Evolutionary conservation across 495 filamentous ascomycete species (phyloP), one percentile per base, ranked within the genome.

Genomic region (Tuber borchii): DNA sequence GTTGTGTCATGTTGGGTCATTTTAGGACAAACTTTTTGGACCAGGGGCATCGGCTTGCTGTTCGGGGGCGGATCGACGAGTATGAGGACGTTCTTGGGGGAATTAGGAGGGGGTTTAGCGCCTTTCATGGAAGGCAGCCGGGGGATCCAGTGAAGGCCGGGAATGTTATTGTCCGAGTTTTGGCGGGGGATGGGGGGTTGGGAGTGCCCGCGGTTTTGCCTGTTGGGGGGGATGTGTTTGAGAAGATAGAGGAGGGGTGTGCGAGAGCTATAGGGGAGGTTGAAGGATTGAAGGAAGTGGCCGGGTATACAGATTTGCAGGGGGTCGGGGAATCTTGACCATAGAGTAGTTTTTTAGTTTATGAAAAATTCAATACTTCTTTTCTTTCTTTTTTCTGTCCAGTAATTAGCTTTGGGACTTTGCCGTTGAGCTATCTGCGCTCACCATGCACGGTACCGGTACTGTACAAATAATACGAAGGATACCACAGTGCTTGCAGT

Each of bases 1-100:
- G 82, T 19, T 75, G 82, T 16, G 73, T 89, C 43, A 86, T 88
- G 84, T 86, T 86, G 37, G 86, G 87, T 1, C 73, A 74, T 51
- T 76, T 76, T 44, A 45, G 74, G 74, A 76, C 71, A 1, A 31
- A 0, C 10, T 76, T 76, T n/a, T 75, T 85, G 39, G 81, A 81
- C 39, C 82, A 78, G 26, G 78, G 68, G 7, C 81, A 82, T 46
- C 73, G 76, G 42, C 44, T 73, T n/a, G 68, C 42, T 20, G 56
- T 78, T 83, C 44, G 61, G 7, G 78, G 79, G 37, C 74, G 73
- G 37, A 81, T 83, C 17, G 72, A 73, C 7, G 82, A 82, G 37
- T 84, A 31, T 61, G 51, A 26, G 51, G 51, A 9, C 1, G n/a
- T 61, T 9, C 51, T 61, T 0, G 48, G 51, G 0, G 51, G n/a